phyloP scores from a whole-genome alignment of 495 filamentous ascomycete genomes.

The Usnea hakonensis region DNA sequence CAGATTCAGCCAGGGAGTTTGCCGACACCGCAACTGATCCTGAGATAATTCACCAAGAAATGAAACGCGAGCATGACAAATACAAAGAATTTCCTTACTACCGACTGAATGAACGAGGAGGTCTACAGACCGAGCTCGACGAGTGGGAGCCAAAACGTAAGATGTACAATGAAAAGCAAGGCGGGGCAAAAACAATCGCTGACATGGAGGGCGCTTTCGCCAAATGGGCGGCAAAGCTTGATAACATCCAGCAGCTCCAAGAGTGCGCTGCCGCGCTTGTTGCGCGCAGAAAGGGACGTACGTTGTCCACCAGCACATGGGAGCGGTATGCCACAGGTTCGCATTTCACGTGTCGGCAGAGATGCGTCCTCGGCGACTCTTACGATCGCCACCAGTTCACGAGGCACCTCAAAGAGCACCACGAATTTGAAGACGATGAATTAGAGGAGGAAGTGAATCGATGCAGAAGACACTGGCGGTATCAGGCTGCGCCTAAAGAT shows the following conservation, averaged over 20 bases:
- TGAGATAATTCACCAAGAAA: neutral
- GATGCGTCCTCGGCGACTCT: neutral
- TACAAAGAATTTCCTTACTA: neutral
- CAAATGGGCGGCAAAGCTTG: neutral
- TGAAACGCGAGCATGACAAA: neutral
- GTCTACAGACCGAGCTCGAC: constrained; percentile 5
- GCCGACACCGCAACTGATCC: constrained; percentile 2
- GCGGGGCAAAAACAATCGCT: neutral
- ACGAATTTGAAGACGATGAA: neutral
- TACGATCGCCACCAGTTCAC: neutral
- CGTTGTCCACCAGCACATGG: neutral
- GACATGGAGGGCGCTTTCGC: neutral
- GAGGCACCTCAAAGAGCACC: neutral
- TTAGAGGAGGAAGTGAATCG: neutral
- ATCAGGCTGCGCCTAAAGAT: neutral
- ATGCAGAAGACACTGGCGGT: neutral
- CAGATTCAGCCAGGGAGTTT: neutral
- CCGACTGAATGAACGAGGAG: constrained; percentile 8
- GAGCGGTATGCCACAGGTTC: neutral
- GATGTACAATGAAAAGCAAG: neutral
- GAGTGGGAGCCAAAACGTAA: constrained; percentile 12
- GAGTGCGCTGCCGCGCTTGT: constrained; percentile 2
- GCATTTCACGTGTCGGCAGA: neutral
- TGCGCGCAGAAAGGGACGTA: neutral
- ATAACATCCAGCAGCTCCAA: neutral